Evolutionary conservation across 345 rosid species (phyloP).

Genomic region (Lepidium aucheri): DNA sequence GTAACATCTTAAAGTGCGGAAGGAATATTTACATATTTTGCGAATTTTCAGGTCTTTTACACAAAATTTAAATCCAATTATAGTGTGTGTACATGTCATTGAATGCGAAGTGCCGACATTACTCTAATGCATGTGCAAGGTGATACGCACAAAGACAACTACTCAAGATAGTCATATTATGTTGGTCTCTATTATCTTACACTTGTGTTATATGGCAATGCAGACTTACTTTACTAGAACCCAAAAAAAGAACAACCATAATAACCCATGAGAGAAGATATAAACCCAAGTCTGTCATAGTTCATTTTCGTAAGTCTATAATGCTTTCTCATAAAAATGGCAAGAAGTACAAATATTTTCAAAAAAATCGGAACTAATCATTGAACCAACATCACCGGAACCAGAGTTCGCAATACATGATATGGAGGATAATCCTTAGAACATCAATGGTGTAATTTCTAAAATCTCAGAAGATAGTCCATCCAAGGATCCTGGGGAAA

Average conservation of each 20-base stretch:
- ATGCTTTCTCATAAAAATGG: constrained; percentile 27
- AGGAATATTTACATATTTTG: not conserved
- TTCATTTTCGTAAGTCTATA: constrained; percentile 28
- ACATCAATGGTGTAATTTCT: constrained; percentile 48
- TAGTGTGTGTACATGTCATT: constrained; percentile 83
- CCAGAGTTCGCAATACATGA: constrained; percentile 40
- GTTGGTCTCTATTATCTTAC: not conserved
- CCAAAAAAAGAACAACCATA: too few species aligned
- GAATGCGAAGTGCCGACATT: constrained; percentile 86
- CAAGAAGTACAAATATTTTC: not conserved
- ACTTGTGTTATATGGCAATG: too few species aligned
- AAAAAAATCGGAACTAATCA: constrained; percentile 45
- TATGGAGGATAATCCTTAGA: constrained; percentile 49
- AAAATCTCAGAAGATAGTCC: constrained; percentile 20
- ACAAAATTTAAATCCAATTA: constrained; percentile 79
- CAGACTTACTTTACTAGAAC: too few species aligned
- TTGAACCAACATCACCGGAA: constrained; percentile 70
- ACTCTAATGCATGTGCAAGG: constrained; percentile 90
- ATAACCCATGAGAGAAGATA: too few species aligned
- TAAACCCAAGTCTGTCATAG: constrained; percentile 5
- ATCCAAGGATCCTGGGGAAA: too few species aligned
- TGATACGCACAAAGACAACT: constrained; percentile 8
- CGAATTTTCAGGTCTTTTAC: constrained; percentile 69
- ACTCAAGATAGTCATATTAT: not conserved
- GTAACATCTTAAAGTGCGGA: not conserved